Conservation (phyloP, 169 alveolate species). For the Eimeria necatrix region DNA sequence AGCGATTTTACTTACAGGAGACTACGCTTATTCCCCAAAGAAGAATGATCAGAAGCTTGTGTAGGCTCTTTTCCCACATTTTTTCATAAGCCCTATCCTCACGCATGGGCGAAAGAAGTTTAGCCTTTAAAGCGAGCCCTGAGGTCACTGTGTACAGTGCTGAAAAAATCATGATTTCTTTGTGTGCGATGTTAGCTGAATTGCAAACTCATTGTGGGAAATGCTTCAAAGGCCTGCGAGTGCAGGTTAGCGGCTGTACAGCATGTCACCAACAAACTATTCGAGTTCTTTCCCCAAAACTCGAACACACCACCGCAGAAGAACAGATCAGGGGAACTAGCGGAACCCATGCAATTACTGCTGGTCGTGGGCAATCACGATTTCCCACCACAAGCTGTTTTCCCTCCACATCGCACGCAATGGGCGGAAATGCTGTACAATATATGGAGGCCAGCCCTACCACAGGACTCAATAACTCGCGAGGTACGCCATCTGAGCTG, state of each 20-base stretch:
- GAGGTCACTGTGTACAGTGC: too few relatives aligned
- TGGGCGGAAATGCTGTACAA: conserved; percentile 26
- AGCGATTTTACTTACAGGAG: conserved; percentile 42
- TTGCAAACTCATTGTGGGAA: neutral
- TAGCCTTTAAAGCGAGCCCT: too few relatives aligned
- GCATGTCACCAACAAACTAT: neutral
- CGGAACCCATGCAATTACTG: neutral
- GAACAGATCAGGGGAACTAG: neutral
- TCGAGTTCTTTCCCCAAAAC: conserved; percentile 6
- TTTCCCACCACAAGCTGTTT: conserved; percentile 2
- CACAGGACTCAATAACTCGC: conserved; percentile 10
- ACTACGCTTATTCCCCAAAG: neutral
- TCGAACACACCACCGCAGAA: neutral
- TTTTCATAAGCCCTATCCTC: neutral
- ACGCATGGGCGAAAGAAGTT: neutral
- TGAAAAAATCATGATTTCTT: too few relatives aligned
- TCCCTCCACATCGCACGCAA: conserved; percentile 38
- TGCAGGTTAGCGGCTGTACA: conserved; percentile 6
- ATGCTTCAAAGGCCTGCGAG: neutral
- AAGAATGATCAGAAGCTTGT: neutral
- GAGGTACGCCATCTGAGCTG: neutral
- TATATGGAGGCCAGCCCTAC: conserved; percentile 58
- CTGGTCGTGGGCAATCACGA: conserved; percentile 55
- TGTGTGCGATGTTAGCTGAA: too few relatives aligned
- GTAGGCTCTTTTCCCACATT: neutral